Conservation (phyloP, 805 yeast genomes). For the Brettanomyces sp. region DNA sequence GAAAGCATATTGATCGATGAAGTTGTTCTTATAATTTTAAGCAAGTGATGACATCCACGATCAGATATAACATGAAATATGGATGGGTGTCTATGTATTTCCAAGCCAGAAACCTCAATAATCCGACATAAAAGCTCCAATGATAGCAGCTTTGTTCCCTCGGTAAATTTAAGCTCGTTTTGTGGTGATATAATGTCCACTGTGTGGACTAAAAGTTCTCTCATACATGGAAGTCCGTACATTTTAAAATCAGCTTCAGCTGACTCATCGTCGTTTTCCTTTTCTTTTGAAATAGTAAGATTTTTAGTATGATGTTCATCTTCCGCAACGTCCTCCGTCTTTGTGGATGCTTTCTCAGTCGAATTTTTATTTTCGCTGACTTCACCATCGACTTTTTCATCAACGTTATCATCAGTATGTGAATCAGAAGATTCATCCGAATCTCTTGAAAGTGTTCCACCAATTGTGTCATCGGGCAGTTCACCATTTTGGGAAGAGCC, state of each 20-base stretch:
- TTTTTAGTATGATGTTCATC: background rate
- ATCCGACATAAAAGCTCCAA: conserved; percentile 66
- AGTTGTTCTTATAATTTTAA: conserved; percentile 65
- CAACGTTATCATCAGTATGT: background rate
- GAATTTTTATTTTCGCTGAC: no score
- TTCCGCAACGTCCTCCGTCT: background rate
- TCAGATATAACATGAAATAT: conserved; percentile 64
- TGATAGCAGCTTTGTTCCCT: conserved; percentile 78
- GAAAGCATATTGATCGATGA: conserved; percentile 57
- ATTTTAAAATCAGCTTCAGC: conserved; percentile 29
- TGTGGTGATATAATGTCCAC: conserved; percentile 76
- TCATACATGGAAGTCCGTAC: conserved; percentile 66
- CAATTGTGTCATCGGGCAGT: conserved; percentile 52
- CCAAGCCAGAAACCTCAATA: conserved; percentile 70
- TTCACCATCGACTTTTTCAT: background rate
- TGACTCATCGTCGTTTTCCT: conserved; percentile 2
- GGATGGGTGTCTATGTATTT: conserved; percentile 51
- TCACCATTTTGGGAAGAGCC: conserved; percentile 17
- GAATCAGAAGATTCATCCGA: background rate
- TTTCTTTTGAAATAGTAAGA: background rate
- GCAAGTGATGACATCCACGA: conserved; percentile 74
- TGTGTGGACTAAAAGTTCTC: conserved; percentile 67
- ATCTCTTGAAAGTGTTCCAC: conserved; percentile 28
- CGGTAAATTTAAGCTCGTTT: conserved; percentile 77
- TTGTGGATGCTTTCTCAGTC: no score